Evolutionary conservation across 257 asterid species (phyloP), one percentile per base, ranked within the genome.

Genomic region (Paulownia fortunei): DNA sequence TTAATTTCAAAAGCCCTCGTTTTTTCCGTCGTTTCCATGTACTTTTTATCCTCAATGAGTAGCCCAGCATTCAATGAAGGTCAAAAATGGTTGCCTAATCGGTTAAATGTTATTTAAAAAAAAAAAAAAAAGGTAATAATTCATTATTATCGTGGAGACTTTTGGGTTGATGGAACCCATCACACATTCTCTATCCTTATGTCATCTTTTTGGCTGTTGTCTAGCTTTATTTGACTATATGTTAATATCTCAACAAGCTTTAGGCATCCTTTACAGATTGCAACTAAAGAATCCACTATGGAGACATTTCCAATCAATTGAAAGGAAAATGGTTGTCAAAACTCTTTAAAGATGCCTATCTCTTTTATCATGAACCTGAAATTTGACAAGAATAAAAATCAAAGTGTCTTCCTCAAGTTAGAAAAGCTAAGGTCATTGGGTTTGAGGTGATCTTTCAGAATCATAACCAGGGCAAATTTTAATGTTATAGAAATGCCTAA

Each of bases 251-350:
- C 34, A 21, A 54, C 12, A 26, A 46, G 44, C 44, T 69, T 49
- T 47, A 18, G 18, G 30, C 60, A 16, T 24, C 21, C 58, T 58
- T 56, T 34, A 26, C 0, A 8, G 51, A 59, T 42, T 46, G 54
- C 74, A 51, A n/a, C 69, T 39, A 39, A 55, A 63, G 9, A 39
- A 23, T 36, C 69, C 78, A 79, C 68, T 72, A 63, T 7, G 55
- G 65, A 51, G 36, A 79, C 74, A 72, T 51, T 8, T 72, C 60
- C 42, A 59, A 59, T 69, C 77, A 70, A 26, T 61, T 24, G 36
- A 16, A 44, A 77, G 9, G 0, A 36, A 49, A 52, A 16, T 34
- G 7, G 16, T 34, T 8, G 34, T 18, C 52, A 44, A 42, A 42
- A 42, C 44, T n/a, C 8, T 42, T 10, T 69, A 26, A 67, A 55